Evolutionary conservation across 371 early-diverging fungal species (phyloP).

Genomic region (Zychaea mexicana): DNA sequence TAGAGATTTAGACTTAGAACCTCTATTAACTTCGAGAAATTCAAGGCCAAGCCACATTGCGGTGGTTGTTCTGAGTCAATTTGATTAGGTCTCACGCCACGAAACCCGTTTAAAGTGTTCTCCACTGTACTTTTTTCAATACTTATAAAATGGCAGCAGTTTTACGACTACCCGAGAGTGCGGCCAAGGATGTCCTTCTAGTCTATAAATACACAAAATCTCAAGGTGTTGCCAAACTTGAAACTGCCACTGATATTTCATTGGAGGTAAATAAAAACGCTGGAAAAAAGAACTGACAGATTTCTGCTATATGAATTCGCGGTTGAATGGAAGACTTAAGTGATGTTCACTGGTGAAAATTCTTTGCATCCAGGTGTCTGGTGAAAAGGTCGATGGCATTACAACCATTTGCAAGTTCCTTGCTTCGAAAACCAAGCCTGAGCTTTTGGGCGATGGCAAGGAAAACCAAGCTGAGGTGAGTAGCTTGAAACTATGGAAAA

Average conservation of each 20-base stretch:
- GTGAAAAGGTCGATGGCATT: constrained; percentile 51
- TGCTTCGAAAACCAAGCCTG: constrained; percentile 49
- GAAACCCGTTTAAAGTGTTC: not conserved
- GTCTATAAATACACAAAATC: constrained; percentile 34
- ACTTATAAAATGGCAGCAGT: constrained; percentile 17
- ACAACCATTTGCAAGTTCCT: constrained; percentile 55
- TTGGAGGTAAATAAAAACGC: constrained; percentile 46
- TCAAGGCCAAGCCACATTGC: not conserved
- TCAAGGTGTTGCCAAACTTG: constrained; percentile 28
- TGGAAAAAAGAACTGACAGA: too few relatives aligned
- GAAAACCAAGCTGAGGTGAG: constrained; percentile 57
- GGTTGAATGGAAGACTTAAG: too few relatives aligned
- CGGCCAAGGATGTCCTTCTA: constrained; percentile 35
- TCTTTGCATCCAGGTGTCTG: too few relatives aligned
- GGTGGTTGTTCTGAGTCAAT: not conserved
- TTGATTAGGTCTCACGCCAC: not conserved
- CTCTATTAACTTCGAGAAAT: too few relatives aligned
- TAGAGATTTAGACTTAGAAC: too few relatives aligned
- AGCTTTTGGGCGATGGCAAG: constrained; percentile 55
- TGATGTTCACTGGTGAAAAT: too few relatives aligned
- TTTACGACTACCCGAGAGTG: constrained; percentile 40
- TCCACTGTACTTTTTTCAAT: not conserved
- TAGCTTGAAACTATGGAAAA: too few relatives aligned
- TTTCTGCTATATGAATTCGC: too few relatives aligned
- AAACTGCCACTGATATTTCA: constrained; percentile 25